Evolutionary conservation across 2,329 filamentous ascomycete species (phyloP).

Genomic region (Alternaria triticina): DNA sequence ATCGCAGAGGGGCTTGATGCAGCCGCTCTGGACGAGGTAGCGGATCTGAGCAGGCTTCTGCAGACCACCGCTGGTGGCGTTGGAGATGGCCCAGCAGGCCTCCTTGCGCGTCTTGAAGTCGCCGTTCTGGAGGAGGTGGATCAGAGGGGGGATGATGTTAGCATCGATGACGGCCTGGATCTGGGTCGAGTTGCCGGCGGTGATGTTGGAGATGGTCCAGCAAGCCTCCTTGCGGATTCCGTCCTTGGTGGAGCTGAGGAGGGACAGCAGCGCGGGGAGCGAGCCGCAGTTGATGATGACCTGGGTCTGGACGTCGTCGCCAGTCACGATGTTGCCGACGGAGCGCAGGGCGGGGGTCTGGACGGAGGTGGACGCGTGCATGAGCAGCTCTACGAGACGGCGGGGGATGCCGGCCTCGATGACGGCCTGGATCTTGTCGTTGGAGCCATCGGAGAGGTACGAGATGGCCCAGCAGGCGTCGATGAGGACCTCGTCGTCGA

Average conservation of each 20-base stretch:
- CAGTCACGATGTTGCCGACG: constrained; percentile 98
- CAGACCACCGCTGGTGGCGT: constrained; percentile 94
- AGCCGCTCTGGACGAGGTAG: constrained; percentile 90
- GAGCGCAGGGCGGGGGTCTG: constrained; percentile 97
- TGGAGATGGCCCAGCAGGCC: constrained; percentile 99
- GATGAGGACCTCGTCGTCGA: constrained; percentile 97
- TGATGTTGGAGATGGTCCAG: constrained; percentile 99
- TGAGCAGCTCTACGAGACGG: constrained; percentile 92
- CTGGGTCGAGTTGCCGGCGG: constrained; percentile 95
- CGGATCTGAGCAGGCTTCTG: constrained; percentile 99
- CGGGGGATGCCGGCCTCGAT: constrained; percentile 98
- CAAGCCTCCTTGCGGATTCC: constrained; percentile 99
- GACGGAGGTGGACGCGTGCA: constrained; percentile 97
- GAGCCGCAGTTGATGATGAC: constrained; percentile 99
- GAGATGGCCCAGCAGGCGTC: constrained; percentile 99
- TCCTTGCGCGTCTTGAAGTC: constrained; percentile 99
- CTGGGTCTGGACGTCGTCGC: constrained; percentile 97
- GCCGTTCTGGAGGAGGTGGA: constrained; percentile 93
- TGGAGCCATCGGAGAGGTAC: constrained; percentile 95
- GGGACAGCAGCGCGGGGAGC: constrained; percentile 86
- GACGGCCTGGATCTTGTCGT: constrained; percentile 99
- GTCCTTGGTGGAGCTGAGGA: constrained; percentile 96
- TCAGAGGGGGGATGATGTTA: constrained; percentile 94
- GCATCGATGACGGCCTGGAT: constrained; percentile 97
- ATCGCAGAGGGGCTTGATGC: constrained; percentile 97